These are phyloP conservation scores for Chlorophyllum brunneum DNA, from an alignment of 768 basidiomycete genomes.

Conservation along the genomic window DNA sequence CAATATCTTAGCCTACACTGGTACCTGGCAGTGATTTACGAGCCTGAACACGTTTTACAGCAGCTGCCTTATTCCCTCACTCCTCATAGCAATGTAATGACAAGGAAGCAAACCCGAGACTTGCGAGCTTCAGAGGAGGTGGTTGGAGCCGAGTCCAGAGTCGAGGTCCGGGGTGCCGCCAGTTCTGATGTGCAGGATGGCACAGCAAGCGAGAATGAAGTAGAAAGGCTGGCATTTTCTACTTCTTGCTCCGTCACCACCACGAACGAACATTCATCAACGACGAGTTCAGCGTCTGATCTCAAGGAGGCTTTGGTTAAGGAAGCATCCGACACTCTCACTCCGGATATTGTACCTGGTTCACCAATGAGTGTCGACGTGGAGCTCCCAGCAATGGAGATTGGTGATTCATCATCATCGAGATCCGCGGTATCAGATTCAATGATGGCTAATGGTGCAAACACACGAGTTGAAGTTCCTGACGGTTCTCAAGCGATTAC, in stretches of 20 bases:
- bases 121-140: background rate
- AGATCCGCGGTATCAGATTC: background rate
- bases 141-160: background rate
- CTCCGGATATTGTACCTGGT: background rate
- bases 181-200: conserved; percentile 13
- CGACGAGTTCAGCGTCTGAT: conserved; percentile 6
- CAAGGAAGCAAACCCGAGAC: conserved; percentile 21
- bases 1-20: conserved; percentile 72
- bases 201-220: conserved; percentile 27
- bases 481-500: background rate
- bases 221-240: conserved; percentile 25
- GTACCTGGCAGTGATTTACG: conserved; percentile 93
- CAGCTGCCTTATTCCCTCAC: conserved; percentile 24
- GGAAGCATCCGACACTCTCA: background rate
- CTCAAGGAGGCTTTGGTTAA: conserved; percentile 13
- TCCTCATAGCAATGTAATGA: conserved; percentile 1
- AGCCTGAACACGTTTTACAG: conserved; percentile 64
- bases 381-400: conserved; percentile 16
- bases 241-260: conserved; percentile 24
- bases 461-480: background rate
- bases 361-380: conserved; percentile 3
- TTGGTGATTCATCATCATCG: conserved; percentile 10
- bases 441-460: background rate
- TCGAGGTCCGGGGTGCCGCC: conserved; percentile 2
- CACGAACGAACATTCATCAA: conserved; percentile 9